Base-by-base conservation (phyloP, 768 basidiomycete genomes). In the Russula brevipes region DNA sequence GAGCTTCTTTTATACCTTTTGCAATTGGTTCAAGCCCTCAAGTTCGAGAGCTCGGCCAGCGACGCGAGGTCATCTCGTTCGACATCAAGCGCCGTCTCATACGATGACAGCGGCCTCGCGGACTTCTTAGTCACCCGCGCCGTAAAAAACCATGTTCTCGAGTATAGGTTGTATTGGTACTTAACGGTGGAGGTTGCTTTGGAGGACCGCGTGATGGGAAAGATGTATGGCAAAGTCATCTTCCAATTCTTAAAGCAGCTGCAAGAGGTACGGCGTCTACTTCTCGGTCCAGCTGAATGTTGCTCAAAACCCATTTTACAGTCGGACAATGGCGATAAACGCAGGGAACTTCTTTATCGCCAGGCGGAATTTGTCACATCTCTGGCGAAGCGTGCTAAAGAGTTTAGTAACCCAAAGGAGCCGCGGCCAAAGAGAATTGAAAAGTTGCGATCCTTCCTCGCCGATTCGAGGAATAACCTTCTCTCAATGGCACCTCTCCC, bases 351-450 rank as follows among this genome's bases (percentile, higher is more conserved):
- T n/a, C 85, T 98, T 74, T 83, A 85, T n/a, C 81, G 94, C 16
- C 97, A 98, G 75, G 94, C 88, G 5, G 85, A 95, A 45, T 83
- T 98, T 58, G 85, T 98, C 24, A 89, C 91, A 51, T 87, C 86
- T 1, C 80, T 99, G 2, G 90, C 89, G 0, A 87, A 88, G 64
- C 85, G 90, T 35, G 94, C 97, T 0, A 85, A 85, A 65, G 94
- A 98, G 63, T 79, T 98, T 1, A 86, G 94, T 31, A 85, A 82
- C 6, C 93, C 90, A 0, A 98, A 98, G 71, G 96, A 98, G 70
- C 85, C 91, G 3, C 84, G 96, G 8, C 93, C 92, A 11, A 98
- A 96, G 80, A 98, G 98, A 79, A 98, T 98, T 67, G 96, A 98
- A 68, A 95, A 94, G 70, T 80, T 99, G 7, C 88, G 90, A n/a